A percentile compares a stretch with the other conserved stretches of the same genome.
phyloP scores from a whole-genome alignment of 2,329 filamentous ascomycete species.

The Sporothrix phasma region DNA sequence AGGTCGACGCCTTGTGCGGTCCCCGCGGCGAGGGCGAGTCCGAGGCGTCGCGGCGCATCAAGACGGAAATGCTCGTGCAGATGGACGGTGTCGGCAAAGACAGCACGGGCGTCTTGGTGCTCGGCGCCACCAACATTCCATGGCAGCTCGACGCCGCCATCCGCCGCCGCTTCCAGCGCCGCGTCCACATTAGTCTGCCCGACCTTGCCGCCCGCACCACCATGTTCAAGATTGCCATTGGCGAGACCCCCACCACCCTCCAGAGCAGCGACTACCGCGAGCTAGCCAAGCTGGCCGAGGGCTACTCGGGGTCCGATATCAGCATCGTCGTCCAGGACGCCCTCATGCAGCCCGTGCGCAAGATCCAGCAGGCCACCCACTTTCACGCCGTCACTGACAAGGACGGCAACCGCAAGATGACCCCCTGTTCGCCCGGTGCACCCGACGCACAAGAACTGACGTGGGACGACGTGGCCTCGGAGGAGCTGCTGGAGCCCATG shows the following conservation, averaged over 20 bases:
- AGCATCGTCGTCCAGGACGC: constrained; percentile 91
- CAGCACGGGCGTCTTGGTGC: constrained; percentile 82
- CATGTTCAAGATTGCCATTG: constrained; percentile 95
- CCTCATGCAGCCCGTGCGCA: constrained; percentile 91
- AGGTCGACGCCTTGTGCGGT: constrained; percentile 80
- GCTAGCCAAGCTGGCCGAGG: constrained; percentile 74
- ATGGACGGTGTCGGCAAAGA: constrained; percentile 99
- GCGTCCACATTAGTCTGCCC: constrained; percentile 90
- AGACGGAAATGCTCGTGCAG: constrained; percentile 95
- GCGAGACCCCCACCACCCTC: constrained; percentile 80
- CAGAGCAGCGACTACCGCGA: constrained; percentile 67
- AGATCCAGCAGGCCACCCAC: constrained; percentile 95
- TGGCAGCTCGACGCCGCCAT: constrained; percentile 98
- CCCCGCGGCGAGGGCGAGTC: constrained; percentile 91
- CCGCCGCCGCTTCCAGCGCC: constrained; percentile 84
- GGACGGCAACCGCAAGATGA: constrained; percentile 59
- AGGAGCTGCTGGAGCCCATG: constrained; percentile 75
- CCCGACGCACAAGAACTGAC: constrained; percentile 81
- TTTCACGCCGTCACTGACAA: constrained; percentile 72
- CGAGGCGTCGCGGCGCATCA: constrained; percentile 93
- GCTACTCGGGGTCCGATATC: constrained; percentile 95
- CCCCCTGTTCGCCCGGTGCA: constrained; percentile 90
- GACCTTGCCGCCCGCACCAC: constrained; percentile 77
- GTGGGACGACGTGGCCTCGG: constrained; percentile 78
- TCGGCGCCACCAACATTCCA: constrained; percentile 95